These are phyloP conservation scores for Agaricus bisporus DNA, from an alignment of 768 basidiomycete genomes.

Conservation along the genomic window DNA sequence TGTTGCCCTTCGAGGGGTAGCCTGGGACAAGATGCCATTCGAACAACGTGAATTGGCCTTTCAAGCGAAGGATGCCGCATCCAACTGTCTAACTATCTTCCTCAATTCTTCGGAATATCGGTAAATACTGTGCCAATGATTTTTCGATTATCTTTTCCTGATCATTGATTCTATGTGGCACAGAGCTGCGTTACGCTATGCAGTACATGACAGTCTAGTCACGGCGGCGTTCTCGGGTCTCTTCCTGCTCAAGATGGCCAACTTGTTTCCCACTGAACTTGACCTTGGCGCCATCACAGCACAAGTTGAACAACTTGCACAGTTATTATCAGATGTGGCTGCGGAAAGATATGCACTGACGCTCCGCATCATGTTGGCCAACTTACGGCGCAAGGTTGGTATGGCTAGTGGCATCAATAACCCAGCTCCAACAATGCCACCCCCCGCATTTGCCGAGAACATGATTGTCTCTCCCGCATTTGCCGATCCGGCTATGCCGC, in stretches of 20 bases:
- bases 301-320: conserved; percentile 88
- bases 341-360: conserved; percentile 89
- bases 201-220: conserved; percentile 89
- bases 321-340: conserved; percentile 86
- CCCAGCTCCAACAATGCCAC: conserved; percentile 44
- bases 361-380: conserved; percentile 89
- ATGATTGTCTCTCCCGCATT: conserved; percentile 57
- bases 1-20: conserved; percentile 83
- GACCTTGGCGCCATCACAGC: conserved; percentile 69
- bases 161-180: conserved; percentile 7
- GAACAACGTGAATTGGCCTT: conserved; percentile 94
- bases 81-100: conserved; percentile 80
- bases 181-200: conserved; percentile 86
- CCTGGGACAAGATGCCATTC: conserved; percentile 95
- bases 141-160: neutral
- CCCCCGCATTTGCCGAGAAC: conserved; percentile 46
- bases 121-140: conserved; percentile 29
- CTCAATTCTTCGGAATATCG: conserved; percentile 75
- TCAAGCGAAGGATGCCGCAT: conserved; percentile 91
- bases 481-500: conserved; percentile 45
- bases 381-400: conserved; percentile 84
- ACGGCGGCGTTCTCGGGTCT: conserved; percentile 88
- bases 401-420: conserved; percentile 43
- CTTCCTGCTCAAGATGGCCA: conserved; percentile 92
- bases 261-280: conserved; percentile 81